Evolutionary conservation across 805 yeast genomes (phyloP), one percentile per base, ranked within the genome.

Genomic region (Nakazawaea holstii): DNA sequence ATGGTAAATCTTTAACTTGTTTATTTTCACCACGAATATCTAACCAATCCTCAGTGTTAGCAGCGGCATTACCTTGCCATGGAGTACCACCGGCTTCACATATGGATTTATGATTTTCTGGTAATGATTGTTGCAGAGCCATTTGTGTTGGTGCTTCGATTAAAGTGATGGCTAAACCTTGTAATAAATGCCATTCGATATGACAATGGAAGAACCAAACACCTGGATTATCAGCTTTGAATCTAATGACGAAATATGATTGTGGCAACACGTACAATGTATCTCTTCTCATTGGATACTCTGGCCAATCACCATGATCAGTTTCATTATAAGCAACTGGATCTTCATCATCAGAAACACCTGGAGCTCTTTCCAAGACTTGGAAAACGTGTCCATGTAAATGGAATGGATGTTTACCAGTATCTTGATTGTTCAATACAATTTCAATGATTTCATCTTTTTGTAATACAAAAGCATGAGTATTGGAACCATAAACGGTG

Each of bases 141-240:
- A 92, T 73, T 48, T 74, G 74, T 9, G 64, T 55, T 28, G 99
- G 99, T 48, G 89, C 96, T 70, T 92, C 99, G 46, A 92, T 69
- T 39, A 94, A 70, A 9, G 75, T 72, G 48, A 90, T 58, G 10
- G 95, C 95, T 58, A 92, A 77, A 60, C 99, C 99, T 73, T 94
- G 98, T 60, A 82, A 77, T 74, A 92, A 77, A 72, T 94, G 99
- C 99, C 99, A 92, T 66, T 94, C 98, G 60, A 94, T 86, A 66
- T 92, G 99, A 69, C 99, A 92, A 72, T 92, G 99, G 95, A 94
- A 94, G 66, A 83, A 79, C 99, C 98, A 92, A 39, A 91, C 91
- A 72, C 99, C 99, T 30, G 98, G 99, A 66, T 94, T 94, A 64
- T 86, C 83, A 46, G 98, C 95, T 60, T 77, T 79, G 75, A 90